A percentile compares a stretch with the other conserved stretches of the same genome.
phyloP scores from a whole-genome alignment of 176 grass and related monocot species.

The Puccinellia tenuiflora region DNA sequence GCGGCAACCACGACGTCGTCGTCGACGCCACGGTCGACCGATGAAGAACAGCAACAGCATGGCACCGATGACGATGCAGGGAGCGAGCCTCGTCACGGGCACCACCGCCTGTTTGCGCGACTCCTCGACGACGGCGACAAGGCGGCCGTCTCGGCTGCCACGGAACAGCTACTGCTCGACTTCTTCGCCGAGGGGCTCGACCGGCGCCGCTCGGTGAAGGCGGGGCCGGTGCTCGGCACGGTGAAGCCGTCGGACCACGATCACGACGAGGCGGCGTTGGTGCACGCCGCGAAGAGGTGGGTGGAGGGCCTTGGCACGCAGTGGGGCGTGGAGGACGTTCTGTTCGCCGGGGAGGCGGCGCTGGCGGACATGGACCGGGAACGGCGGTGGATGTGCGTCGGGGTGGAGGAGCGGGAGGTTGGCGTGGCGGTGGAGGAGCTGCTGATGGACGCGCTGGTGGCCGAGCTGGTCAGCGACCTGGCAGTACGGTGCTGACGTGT shows the following conservation, averaged over 20 bases:
- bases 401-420: conserved; percentile 23
- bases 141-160: background rate
- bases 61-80: background rate
- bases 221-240: background rate
- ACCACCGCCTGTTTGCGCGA: conserved; percentile 18
- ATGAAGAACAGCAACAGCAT: background rate
- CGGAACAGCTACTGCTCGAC: conserved; percentile 56
- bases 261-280: background rate
- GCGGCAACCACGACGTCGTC: background rate
- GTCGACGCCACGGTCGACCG: background rate
- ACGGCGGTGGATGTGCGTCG: conserved; percentile 26
- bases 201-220: background rate
- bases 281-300: conserved; percentile 37
- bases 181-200: conserved; percentile 49
- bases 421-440: background rate
- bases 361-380: conserved; percentile 55
- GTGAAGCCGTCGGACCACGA: background rate
- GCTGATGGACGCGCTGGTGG: conserved; percentile 7
- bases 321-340: conserved; percentile 41
- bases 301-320: conserved; percentile 14
- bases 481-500: background rate
- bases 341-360: conserved; percentile 28
- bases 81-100: background rate
- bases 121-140: background rate
- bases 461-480: conserved; percentile 20